A percentile compares a stretch with the other conserved stretches of the same genome.
Conservation (phyloP, 2,329 filamentous ascomycete genomes). For the Teratosphaeria pseudoeucalypti region DNA sequence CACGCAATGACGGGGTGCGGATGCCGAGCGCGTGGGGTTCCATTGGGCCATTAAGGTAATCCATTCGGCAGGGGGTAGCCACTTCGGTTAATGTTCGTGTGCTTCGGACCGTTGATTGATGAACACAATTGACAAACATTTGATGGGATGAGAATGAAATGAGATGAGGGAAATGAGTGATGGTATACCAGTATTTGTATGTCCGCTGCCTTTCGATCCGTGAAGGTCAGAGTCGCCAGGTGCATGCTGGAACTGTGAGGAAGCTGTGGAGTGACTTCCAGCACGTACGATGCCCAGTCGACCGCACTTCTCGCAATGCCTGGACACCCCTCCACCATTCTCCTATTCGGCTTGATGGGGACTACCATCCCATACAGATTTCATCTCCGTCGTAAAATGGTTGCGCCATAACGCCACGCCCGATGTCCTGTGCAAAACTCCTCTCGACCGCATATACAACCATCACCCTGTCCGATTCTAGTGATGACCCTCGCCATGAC, state of each 20-base stretch:
- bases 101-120: no score
- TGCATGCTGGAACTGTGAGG: background rate
- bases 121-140: no score
- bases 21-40: background rate
- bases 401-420: background rate
- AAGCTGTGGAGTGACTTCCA: background rate
- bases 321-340: background rate
- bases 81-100: no score
- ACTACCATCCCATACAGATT: background rate
- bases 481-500: conserved; percentile 17
- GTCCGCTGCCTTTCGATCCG: no score
- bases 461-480: background rate
- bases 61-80: no score
- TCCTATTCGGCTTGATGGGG: background rate
- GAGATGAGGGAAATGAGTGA: no score
- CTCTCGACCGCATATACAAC: background rate
- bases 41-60: no score
- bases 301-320: background rate
- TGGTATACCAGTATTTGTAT: background rate
- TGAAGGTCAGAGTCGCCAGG: background rate
- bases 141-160: no score
- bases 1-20: no score
- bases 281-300: background rate
- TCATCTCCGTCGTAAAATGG: background rate
- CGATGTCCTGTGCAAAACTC: background rate